Percentiles rank a stretch among this genome's conserved stretches.
Evolutionary conservation across 352 stramenopile species (phyloP).

Genomic region (Saprolegnia parasitica): DNA sequence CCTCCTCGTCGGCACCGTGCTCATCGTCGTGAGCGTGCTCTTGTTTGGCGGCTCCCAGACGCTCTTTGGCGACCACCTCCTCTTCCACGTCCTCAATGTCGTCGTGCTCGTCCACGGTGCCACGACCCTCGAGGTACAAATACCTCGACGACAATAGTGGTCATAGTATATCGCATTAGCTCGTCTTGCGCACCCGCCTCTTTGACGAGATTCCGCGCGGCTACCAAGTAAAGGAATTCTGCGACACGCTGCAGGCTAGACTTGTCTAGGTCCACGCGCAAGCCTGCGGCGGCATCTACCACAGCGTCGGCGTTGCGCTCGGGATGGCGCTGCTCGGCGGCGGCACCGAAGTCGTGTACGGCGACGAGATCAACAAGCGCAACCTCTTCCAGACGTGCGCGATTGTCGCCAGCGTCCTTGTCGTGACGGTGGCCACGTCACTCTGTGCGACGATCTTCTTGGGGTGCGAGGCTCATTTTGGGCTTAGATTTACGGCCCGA

Average conservation of each 20-base stretch:
- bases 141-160: too few relatives aligned
- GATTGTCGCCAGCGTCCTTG: constrained; percentile 43
- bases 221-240: constrained; percentile 43
- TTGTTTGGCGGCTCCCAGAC: constrained; percentile 62
- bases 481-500: constrained; percentile 41
- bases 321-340: constrained; percentile 62
- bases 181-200: constrained; percentile 57
- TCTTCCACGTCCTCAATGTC: constrained; percentile 57
- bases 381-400: constrained; percentile 67
- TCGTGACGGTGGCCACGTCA: constrained; percentile 45
- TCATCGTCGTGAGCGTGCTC: constrained; percentile 48
- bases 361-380: constrained; percentile 55
- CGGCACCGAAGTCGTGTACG: constrained; percentile 63
- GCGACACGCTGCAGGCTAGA: not conserved
- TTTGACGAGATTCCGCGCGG: constrained; percentile 74
- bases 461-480: too few relatives aligned
- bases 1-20: constrained; percentile 44
- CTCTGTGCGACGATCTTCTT: constrained; percentile 32
- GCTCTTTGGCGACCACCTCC: constrained; percentile 52
- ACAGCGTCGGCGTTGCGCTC: constrained; percentile 51
- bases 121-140: constrained; percentile 14
- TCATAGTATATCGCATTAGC: constrained; percentile 35
- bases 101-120: constrained; percentile 38
- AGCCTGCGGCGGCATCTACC: constrained; percentile 60
- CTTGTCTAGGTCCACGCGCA: constrained; percentile 48